These are phyloP conservation scores for Salisapilia sapeloensis DNA, from an alignment of 352 stramenopile genomes.

Conservation along the genomic window DNA sequence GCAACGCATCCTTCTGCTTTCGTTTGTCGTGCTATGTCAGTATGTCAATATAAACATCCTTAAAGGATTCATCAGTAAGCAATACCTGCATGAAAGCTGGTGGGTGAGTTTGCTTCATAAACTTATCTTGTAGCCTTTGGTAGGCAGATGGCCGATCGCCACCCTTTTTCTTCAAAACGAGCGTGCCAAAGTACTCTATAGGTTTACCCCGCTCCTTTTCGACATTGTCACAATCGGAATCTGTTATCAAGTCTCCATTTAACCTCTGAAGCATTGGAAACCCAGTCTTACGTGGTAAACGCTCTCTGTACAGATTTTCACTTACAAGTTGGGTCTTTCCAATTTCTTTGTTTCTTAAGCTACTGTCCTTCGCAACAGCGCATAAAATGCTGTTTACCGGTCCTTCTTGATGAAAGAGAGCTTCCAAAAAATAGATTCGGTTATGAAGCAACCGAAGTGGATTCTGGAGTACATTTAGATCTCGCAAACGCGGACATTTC, in stretches of 20 bases:
- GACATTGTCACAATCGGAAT: slow-evolving; percentile 23
- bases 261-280: slow-evolving; percentile 52
- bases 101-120: too few relatives aligned
- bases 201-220: slow-evolving; percentile 21
- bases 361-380: too few relatives aligned
- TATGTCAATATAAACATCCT: too few relatives aligned
- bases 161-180: not conserved
- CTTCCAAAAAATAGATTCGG: slow-evolving; percentile 50
- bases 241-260: slow-evolving; percentile 42
- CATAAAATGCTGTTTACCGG: too few relatives aligned
- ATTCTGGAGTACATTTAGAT: slow-evolving; percentile 36
- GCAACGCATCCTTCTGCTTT: too few relatives aligned
- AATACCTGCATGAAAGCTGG: too few relatives aligned
- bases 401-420: slow-evolving; percentile 27
- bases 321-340: not conserved
- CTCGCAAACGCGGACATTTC: slow-evolving; percentile 15
- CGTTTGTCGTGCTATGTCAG: too few relatives aligned
- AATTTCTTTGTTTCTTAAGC: slow-evolving; percentile 19
- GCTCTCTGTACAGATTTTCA: slow-evolving; percentile 10
- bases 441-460: slow-evolving; percentile 42
- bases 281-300: slow-evolving; percentile 21
- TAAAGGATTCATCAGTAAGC: too few relatives aligned
- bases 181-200: slow-evolving; percentile 23
- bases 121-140: too few relatives aligned
- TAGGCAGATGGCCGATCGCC: too few relatives aligned